Percentiles rank a stretch among this genome's conserved stretches.
Conservation (phyloP, 371 early-diverging fungal genomes). For the Rhizopus stolonifer region DNA sequence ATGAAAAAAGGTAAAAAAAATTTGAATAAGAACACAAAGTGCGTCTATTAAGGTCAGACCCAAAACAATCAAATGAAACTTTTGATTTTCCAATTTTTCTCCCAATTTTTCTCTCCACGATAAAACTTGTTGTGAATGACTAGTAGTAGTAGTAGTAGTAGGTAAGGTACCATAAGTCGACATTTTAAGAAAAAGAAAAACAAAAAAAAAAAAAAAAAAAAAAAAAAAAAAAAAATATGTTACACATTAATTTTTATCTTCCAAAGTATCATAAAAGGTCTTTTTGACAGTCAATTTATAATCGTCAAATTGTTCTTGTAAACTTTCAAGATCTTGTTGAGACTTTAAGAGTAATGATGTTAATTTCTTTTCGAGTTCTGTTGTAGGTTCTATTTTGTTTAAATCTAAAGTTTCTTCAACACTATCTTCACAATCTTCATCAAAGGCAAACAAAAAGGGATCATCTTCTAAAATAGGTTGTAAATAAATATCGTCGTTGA, state of each 20-base stretch:
- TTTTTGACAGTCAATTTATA: conserved; percentile 69
- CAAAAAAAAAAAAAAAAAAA: conserved; percentile 5
- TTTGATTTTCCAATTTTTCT: conserved; percentile 33
- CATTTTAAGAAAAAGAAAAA: conserved; percentile 8
- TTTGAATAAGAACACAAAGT: conserved; percentile 34
- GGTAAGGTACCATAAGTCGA: conserved; percentile 16
- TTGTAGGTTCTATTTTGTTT: conserved; percentile 35
- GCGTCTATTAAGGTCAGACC: conserved; percentile 38
- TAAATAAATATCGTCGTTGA: conserved; percentile 72
- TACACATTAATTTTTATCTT: conserved; percentile 4
- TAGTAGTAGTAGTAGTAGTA: background rate
- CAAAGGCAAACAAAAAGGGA: conserved; percentile 67
- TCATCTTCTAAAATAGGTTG: conserved; percentile 83
- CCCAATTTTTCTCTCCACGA: conserved; percentile 41
- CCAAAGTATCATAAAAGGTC: conserved; percentile 66
- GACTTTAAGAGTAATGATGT: conserved; percentile 48
- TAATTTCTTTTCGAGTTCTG: conserved; percentile 59
- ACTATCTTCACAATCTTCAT: conserved; percentile 56
- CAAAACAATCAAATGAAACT: conserved; percentile 33
- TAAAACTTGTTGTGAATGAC: too few species aligned
- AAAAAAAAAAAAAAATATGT: background rate
- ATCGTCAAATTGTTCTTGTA: conserved; percentile 65
- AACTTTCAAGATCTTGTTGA: conserved; percentile 46
- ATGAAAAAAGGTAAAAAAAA: conserved; percentile 31
- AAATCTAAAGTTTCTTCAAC: conserved; percentile 15